Evolutionary conservation across 805 yeast species (phyloP).

Genomic region (Candida arabinofermentans): DNA sequence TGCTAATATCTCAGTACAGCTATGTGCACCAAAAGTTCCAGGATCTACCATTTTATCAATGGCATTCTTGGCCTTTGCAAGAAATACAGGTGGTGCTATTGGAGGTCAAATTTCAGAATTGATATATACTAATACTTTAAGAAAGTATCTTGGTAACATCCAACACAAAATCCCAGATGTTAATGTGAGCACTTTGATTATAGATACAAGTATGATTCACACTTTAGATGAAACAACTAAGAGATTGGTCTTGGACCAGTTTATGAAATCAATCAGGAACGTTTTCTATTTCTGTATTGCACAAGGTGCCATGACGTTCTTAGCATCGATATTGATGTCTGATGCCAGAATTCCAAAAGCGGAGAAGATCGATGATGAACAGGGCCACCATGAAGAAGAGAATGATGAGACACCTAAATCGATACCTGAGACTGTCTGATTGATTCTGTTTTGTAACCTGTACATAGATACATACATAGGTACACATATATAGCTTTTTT

Average conservation of each 20-base stretch:
- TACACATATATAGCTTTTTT: too few species aligned
- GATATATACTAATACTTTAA: conserved; percentile 33
- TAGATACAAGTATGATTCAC: conserved; percentile 2
- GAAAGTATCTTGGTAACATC: conserved; percentile 12
- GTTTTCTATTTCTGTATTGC: conserved; percentile 40
- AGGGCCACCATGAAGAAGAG: neutral
- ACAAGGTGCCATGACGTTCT: conserved; percentile 29
- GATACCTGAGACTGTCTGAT: too few species aligned
- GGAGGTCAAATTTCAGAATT: conserved; percentile 40
- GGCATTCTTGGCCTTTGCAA: conserved; percentile 38
- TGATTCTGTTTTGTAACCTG: too few species aligned
- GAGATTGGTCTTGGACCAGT: conserved; percentile 10
- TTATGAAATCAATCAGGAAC: conserved; percentile 37
- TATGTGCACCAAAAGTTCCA: conserved; percentile 47
- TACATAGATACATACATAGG: too few species aligned
- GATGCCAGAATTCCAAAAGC: conserved; percentile 37
- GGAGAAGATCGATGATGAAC: conserved; percentile 1
- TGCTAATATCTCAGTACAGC: conserved; percentile 38
- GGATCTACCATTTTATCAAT: conserved; percentile 49
- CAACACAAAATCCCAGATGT: neutral
- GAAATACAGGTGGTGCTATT: conserved; percentile 44
- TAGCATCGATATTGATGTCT: conserved; percentile 36
- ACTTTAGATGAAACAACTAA: conserved; percentile 10
- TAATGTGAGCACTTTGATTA: neutral
- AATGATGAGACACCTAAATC: too few species aligned